Evolutionary conservation across 805 yeast genomes (phyloP).

Genomic region (Candida coleopterorum): DNA sequence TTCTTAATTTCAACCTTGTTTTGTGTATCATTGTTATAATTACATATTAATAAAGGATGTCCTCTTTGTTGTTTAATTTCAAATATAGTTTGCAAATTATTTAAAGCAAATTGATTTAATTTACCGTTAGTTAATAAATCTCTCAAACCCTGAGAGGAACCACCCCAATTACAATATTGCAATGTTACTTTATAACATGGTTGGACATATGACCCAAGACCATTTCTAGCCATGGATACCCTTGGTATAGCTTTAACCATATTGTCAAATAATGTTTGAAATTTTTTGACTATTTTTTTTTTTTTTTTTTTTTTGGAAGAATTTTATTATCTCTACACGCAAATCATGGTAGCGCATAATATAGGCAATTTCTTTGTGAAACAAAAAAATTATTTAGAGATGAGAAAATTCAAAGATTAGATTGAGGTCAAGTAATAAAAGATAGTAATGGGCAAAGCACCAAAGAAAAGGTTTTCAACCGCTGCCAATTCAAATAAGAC

Average conservation of each 20-base stretch:
- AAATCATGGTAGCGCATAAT: neutral
- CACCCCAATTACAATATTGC: conserved; percentile 94
- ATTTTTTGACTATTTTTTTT: neutral
- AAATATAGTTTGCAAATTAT: conserved; percentile 66
- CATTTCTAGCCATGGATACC: conserved; percentile 63
- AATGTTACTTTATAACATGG: conserved; percentile 75
- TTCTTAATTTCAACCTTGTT: conserved; percentile 71
- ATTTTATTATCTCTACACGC: neutral
- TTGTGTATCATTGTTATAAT: conserved; percentile 28
- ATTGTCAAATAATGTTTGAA: no score
- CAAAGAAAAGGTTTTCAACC: conserved; percentile 54
- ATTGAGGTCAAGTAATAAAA: neutral
- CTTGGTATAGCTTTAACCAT: conserved; percentile 60
- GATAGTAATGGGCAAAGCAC: conserved; percentile 53
- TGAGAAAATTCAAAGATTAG: conserved; percentile 1
- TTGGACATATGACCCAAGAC: conserved; percentile 65
- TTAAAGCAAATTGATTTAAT: conserved; percentile 52
- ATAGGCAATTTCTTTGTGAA: neutral
- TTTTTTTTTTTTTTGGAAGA: neutral
- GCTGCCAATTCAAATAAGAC: conserved; percentile 45
- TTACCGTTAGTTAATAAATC: conserved; percentile 52
- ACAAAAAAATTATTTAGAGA: conserved; percentile 1
- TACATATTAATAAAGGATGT: conserved; percentile 63
- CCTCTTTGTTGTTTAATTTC: conserved; percentile 68
- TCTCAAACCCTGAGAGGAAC: conserved; percentile 82